Conservation (phyloP, 352 stramenopile species). For the Globisporangium okanoganense region DNA sequence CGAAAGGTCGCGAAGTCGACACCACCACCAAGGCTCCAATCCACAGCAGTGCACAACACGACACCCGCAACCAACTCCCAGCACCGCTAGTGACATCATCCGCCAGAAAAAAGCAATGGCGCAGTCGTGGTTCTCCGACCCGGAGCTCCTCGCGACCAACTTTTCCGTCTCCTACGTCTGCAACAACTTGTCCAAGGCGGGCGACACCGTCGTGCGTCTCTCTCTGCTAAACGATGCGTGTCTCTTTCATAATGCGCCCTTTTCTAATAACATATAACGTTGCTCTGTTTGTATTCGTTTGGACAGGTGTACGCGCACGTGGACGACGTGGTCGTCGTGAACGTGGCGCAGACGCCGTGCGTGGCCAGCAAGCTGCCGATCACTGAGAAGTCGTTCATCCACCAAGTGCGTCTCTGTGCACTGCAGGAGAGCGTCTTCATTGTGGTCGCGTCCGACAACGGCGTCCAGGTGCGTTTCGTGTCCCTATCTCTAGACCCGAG, state of each 20-base stretch:
- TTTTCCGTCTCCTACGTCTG: conserved; percentile 48
- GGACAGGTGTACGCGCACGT: conserved; percentile 40
- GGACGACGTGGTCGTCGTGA: conserved; percentile 44
- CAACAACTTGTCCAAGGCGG: conserved; percentile 50
- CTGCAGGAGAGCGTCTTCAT: conserved; percentile 43
- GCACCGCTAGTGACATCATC: too few relatives aligned
- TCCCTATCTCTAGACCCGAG: background rate
- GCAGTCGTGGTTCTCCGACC: conserved; percentile 43
- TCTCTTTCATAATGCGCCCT: background rate
- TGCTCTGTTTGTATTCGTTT: background rate
- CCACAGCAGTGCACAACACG: too few relatives aligned
- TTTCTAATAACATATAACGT: too few relatives aligned
- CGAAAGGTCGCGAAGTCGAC: too few relatives aligned
- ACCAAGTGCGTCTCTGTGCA: conserved; percentile 63
- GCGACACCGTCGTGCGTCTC: conserved; percentile 34
- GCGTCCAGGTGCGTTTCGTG: conserved; percentile 36
- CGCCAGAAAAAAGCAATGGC: conserved; percentile 22
- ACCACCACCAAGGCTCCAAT: too few relatives aligned
- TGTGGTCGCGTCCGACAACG: conserved; percentile 60
- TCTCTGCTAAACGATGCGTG: background rate
- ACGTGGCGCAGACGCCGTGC: conserved; percentile 37
- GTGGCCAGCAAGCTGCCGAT: conserved; percentile 38
- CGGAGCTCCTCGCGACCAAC: conserved; percentile 37
- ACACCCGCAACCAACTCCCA: too few relatives aligned
- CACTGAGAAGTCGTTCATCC: conserved; percentile 41